phyloP scores from a whole-genome alignment of 768 basidiomycete species.

The Sistotremastrum niveocremeum region DNA sequence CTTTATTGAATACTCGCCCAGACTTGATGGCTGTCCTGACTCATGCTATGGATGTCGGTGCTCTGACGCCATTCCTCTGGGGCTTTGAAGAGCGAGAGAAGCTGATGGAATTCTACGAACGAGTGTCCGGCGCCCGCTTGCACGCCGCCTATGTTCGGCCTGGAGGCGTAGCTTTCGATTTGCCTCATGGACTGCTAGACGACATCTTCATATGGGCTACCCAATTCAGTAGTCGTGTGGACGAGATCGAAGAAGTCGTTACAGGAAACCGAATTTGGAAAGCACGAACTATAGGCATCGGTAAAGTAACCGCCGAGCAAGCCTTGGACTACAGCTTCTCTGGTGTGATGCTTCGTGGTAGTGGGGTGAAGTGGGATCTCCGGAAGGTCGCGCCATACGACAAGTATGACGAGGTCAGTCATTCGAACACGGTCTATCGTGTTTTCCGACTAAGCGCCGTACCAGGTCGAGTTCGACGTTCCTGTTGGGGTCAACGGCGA shows the following conservation, averaged over 20 bases:
- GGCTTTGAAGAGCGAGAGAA: conserved; percentile 99
- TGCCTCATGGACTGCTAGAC: conserved; percentile 96
- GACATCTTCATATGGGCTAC: conserved; percentile 98
- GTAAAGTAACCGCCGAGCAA: conserved; percentile 81
- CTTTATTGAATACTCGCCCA: conserved; percentile 14
- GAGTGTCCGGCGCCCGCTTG: conserved; percentile 93
- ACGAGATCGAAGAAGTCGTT: conserved; percentile 97
- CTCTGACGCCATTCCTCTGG: conserved; percentile 97
- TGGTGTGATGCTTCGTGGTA: conserved; percentile 93
- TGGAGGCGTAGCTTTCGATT: conserved; percentile 93
- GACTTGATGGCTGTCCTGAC: conserved; percentile 96
- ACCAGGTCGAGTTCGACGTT: conserved; percentile 87
- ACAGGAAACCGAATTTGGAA: conserved; percentile 99
- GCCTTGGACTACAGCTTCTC: conserved; percentile 89
- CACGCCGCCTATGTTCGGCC: conserved; percentile 98
- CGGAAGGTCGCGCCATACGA: conserved; percentile 89
- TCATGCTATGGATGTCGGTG: conserved; percentile 95
- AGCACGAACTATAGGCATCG: conserved; percentile 81
- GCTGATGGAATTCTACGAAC: conserved; percentile 99
- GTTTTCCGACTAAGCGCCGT: background rate
- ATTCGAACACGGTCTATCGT: background rate
- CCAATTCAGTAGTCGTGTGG: conserved; percentile 79
- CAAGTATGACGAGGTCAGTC: conserved; percentile 76
- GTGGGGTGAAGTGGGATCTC: conserved; percentile 90
- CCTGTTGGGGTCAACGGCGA: conserved; percentile 97